phyloP scores from a whole-genome alignment of 1,284 basidiomycete genomes.

The Nidula niveotomentosa region DNA sequence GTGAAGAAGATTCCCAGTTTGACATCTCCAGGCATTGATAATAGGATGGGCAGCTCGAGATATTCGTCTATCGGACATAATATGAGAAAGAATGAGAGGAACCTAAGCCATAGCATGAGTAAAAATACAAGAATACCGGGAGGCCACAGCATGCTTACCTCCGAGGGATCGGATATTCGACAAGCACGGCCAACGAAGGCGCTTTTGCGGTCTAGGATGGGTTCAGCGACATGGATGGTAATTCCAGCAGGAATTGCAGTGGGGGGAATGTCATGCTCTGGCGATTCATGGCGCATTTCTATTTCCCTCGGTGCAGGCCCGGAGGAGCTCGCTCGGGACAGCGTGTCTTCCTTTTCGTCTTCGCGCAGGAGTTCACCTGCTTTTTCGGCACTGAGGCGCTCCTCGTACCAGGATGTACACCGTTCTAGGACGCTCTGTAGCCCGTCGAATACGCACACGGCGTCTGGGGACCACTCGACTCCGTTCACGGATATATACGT shows the following conservation, averaged over 20 bases:
- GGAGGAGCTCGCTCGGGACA: constrained; percentile 1
- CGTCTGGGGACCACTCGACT: constrained; percentile 72
- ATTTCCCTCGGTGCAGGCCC: constrained; percentile 1
- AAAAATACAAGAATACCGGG: not conserved
- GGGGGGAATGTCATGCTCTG: constrained; percentile 10
- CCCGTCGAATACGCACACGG: constrained; percentile 88
- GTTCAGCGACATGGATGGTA: constrained; percentile 65
- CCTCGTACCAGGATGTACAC: constrained; percentile 71
- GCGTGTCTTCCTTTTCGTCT: constrained; percentile 38
- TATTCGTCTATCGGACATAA: constrained; percentile 74
- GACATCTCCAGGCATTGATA: constrained; percentile 88
- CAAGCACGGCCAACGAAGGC: constrained; percentile 84
- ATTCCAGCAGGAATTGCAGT: constrained; percentile 56
- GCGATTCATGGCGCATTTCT: constrained; percentile 9
- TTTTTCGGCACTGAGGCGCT: constrained; percentile 55
- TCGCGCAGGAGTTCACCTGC: constrained; percentile 60
- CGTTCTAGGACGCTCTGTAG: constrained; percentile 75
- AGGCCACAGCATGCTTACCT: constrained; percentile 42
- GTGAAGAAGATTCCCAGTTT: constrained; percentile 63
- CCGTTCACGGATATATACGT: constrained; percentile 81
- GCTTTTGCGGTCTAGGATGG: constrained; percentile 83
- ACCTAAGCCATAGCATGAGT: constrained; percentile 42
- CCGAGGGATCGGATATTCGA: constrained; percentile 71
- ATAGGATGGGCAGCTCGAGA: constrained; percentile 84
- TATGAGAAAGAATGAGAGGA: constrained; percentile 66